Base-by-base conservation (phyloP, 2,329 filamentous ascomycete genomes). In the Aspergillus clavatus region DNA sequence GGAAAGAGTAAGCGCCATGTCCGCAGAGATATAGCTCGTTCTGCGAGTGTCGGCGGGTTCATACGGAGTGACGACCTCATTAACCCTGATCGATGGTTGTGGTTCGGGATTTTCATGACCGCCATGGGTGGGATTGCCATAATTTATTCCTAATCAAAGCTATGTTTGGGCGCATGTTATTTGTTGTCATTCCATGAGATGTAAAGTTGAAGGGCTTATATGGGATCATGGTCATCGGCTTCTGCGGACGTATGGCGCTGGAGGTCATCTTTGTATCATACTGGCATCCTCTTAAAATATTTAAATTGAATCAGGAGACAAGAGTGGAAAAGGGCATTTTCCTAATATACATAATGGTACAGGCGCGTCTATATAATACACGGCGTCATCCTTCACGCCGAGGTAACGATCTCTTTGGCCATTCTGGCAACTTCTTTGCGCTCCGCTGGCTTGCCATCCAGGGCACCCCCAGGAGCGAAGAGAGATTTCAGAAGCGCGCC, bases 21-120 rank as follows among this genome's bases (percentile, higher is more conserved):
- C 14, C 26, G 14, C 29, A 41, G 52, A 26, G 50, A 56, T 18
- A 40, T 52, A 7, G 42, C 50, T 8, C 46, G 54, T 39, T 44
- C 59, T 3, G 39, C 60, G 40, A 60, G 59, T 43, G 55, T 63
- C 39, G 50, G 57, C 36, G 45, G 54, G 4, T 42, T 69, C 29
- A 43, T 66, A 10, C 58, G 59, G 11, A 56, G 55, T 21, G 65
- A 63, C 22, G 58, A 68, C 21, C 45, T 69, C 21, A 50, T 64
- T 22, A 65, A 70, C 42, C 63, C 70, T 7, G 66, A 75, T 51
- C 60, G 59, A 10, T 72, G 67, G 68, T 71, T 72, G 68, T 76
- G 73, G 73, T 54, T 72, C 41, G 73, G 73, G 12, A 58, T 75
- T 8, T 52, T 72, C n/a, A 66, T 74, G 59, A 73, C 70, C 8